Evolutionary conservation across 1,284 basidiomycete species (phyloP), one percentile per base, ranked within the genome.

Genomic region (Boletus smithii): DNA sequence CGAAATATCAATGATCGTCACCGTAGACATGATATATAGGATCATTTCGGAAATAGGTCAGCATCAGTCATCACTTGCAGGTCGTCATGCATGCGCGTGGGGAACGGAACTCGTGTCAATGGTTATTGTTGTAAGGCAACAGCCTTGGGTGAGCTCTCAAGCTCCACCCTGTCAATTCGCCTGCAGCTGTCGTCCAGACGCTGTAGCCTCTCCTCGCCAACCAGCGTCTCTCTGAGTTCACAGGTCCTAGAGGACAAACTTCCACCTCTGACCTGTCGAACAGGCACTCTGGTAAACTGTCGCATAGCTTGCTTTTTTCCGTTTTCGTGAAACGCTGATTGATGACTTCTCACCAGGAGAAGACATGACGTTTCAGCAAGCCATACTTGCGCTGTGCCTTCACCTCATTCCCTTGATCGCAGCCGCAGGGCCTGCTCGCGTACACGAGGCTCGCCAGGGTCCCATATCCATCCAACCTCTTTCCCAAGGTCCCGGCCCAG

Each of bases 401-500:
- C n/a, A 14, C 8, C 17, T 57, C 8, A 30, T 39, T 46, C 43
- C 60, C 39, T 50, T 49, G 17, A 37, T 34, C 32, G 49, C 45
- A 48, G 58, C 62, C 40, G 42, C 47, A 10, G 32, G 8, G 14
- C 55, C 45, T 49, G 33, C 52, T 44, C 51, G 11, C 1, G 8
- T 42, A 39, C 60, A 55, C 29, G 60, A 61, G 62, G 55, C 58
- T 16, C 62, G 58, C 7, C 62, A 61, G 44, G 60, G 41, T 26
- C 46, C 58, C 36, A 37, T 46, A 26, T 32, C 33, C 51, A 29
- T 26, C 18, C 1, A 26, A 6, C 26, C 26, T 13, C 13, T 30
- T 38, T 37, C 48, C 22, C 6, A 8, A 3, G 55, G 11, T 1
- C 53, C 59, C 4, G 48, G 48, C 2, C 53, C 53, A 40, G 22